phyloP scores from a whole-genome alignment of 805 yeast genomes.

The Starmera pachycereana region DNA sequence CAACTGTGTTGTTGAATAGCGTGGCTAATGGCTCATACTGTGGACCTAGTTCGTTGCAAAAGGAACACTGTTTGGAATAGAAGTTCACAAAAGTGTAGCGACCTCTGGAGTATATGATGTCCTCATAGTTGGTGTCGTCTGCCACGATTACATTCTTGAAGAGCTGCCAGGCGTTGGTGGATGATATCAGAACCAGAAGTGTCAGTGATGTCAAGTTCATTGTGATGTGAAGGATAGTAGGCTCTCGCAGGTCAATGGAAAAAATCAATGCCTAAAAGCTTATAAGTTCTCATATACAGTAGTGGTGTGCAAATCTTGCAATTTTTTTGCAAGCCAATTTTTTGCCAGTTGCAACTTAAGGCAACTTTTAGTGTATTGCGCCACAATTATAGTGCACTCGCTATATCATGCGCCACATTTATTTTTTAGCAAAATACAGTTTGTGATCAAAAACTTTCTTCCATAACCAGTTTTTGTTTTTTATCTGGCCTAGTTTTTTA shows the following conservation, averaged over 20 bases:
- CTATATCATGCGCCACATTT: too few relatives aligned
- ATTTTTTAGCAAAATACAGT: too few relatives aligned
- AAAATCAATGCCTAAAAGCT: too few relatives aligned
- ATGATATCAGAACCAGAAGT: neutral
- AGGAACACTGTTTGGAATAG: conserved; percentile 33
- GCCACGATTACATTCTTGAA: conserved; percentile 15
- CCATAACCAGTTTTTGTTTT: too few relatives aligned
- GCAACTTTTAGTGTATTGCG: too few relatives aligned
- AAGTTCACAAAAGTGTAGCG: conserved; percentile 21
- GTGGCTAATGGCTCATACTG: conserved; percentile 31
- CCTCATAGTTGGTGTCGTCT: conserved; percentile 12
- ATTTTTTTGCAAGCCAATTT: neutral
- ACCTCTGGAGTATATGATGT: conserved; percentile 9
- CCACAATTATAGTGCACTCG: too few relatives aligned
- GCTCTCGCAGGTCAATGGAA: too few relatives aligned
- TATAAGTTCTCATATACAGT: too few relatives aligned
- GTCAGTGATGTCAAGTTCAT: neutral
- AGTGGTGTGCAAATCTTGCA: neutral
- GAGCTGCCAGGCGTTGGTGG: neutral
- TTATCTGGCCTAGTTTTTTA: too few relatives aligned
- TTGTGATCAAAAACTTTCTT: too few relatives aligned
- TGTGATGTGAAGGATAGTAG: neutral
- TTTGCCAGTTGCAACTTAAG: neutral
- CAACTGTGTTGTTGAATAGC: conserved; percentile 28
- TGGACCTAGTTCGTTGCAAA: conserved; percentile 38